Percentiles rank a stretch among this genome's conserved stretches.
phyloP scores from a whole-genome alignment of 768 basidiomycete species.

The Ramaria rubella region DNA sequence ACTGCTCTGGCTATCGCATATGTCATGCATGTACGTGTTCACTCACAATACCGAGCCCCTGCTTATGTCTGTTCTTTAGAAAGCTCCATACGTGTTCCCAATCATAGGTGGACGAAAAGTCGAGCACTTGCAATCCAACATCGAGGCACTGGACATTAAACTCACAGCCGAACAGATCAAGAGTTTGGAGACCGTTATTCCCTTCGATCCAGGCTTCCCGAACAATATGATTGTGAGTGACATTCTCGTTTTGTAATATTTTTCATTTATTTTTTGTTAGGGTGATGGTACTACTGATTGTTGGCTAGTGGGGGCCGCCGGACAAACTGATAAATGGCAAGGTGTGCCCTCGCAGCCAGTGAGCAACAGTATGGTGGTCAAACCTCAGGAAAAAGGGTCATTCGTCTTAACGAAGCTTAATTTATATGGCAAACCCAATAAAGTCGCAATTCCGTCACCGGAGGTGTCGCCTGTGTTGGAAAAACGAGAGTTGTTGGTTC shows the following conservation, averaged over 20 bases:
- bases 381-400: no score
- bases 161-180: conserved; percentile 42
- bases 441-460: no score
- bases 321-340: not conserved
- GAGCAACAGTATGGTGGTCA: no score
- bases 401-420: no score
- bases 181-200: conserved; percentile 35
- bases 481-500: no score
- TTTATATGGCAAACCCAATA: no score
- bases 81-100: conserved; percentile 46
- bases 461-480: no score
- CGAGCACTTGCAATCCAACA: conserved; percentile 43
- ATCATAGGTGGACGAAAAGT: conserved; percentile 47
- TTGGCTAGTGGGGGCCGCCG: not conserved
- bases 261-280: not conserved
- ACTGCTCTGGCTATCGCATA: conserved; percentile 20
- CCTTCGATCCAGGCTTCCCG: conserved; percentile 45
- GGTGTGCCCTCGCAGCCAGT: not conserved
- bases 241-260: not conserved
- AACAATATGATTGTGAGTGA: conserved; percentile 25
- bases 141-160: conserved; percentile 43
- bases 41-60: not conserved
- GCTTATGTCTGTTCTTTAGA: conserved; percentile 22
- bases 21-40: conserved; percentile 19
- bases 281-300: not conserved